Evolutionary conservation across 768 basidiomycete genomes (phyloP), one percentile per base, ranked within the genome.

Genomic region (Kwoniella sp.): DNA sequence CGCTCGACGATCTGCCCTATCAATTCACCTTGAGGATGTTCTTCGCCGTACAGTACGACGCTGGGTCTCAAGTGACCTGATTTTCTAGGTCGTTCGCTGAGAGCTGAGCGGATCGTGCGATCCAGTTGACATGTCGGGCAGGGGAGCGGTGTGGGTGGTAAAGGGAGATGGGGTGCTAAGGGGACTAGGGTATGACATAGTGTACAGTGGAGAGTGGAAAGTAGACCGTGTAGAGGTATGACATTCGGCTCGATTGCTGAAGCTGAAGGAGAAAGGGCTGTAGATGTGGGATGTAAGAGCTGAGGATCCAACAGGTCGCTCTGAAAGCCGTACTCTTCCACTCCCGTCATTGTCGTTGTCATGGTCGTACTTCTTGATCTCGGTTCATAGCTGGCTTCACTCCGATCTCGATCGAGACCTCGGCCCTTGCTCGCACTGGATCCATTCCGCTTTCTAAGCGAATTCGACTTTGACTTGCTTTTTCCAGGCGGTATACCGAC

Each of bases 21-120:
- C 22, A 86, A 86, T 70, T 93, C 90, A 2, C 91, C 92, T 66
- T 92, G 87, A 9, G 76, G 75, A 80, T 95, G 92, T 51, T 83
- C 83, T 78, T 95, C 93, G 68, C 92, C 92, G 77, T 96, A 96
- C 24, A 96, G 80, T 0, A 96, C 91, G 2, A 96, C 91, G 58
- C 89, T 90, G 0, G 92, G 90, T 36, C 92, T 85, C 49, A 96
- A 82, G 67, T 85, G 85, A 0, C 93, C 93, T 26, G 92, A 84
- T 2, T 89, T 88, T 50, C 92, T 82, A 3, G 87, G 85, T 17
- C 93, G 87, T 77, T 92, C 91, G 15, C 89, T 90, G 9, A 88
- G 80, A 29, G 90, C 82, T 63, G 87, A 85, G 37, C 93, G 86
- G 17, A 87, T 86, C 60, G 83, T 82, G 70, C 91, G 87, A 77